Evolutionary conservation across 2,329 filamentous ascomycete genomes (phyloP).

Genomic region (Orbilia ellipsospora): DNA sequence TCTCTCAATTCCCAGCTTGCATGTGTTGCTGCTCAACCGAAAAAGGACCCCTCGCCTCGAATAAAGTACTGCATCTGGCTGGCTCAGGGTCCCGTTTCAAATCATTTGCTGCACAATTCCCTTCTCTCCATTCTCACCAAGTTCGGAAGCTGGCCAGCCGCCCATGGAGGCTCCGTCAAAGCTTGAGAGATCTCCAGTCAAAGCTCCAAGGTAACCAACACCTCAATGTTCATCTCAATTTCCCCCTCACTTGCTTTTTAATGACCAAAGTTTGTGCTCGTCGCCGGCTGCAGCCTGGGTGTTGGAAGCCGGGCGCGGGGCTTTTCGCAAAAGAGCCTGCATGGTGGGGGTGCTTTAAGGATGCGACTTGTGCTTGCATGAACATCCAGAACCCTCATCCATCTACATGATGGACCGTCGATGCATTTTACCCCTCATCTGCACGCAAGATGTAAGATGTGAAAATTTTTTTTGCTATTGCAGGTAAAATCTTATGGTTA

Average conservation of each 20-base stretch:
- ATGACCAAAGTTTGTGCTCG: not conserved
- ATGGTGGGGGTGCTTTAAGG: constrained; percentile 36
- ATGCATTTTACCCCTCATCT: constrained; percentile 42
- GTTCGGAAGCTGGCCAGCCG: constrained; percentile 21
- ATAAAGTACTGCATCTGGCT: not conserved
- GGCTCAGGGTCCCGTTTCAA: constrained; percentile 44
- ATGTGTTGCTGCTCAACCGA: constrained; percentile 21
- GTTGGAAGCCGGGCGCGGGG: constrained; percentile 34
- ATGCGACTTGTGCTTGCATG: constrained; percentile 19
- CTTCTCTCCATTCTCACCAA: constrained; percentile 3
- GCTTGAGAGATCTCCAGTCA: constrained; percentile 10
- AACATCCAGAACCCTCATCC: not conserved
- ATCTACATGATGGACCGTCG: constrained; percentile 27
- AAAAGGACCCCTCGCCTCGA: constrained; percentile 10
- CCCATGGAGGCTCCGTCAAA: not conserved
- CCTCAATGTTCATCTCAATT: not conserved
- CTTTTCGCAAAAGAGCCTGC: constrained; percentile 9
- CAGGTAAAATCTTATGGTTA: constrained; percentile 10
- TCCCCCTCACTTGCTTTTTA: not conserved
- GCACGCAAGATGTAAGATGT: constrained; percentile 18
- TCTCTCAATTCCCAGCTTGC: not conserved
- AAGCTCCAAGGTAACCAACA: constrained; percentile 22
- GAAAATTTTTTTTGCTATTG: constrained; percentile 27
- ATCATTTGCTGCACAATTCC: not conserved
- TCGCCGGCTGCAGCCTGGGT: not conserved